phyloP scores from a whole-genome alignment of 2,329 filamentous ascomycete species.

The Colletotrichum sp. region DNA sequence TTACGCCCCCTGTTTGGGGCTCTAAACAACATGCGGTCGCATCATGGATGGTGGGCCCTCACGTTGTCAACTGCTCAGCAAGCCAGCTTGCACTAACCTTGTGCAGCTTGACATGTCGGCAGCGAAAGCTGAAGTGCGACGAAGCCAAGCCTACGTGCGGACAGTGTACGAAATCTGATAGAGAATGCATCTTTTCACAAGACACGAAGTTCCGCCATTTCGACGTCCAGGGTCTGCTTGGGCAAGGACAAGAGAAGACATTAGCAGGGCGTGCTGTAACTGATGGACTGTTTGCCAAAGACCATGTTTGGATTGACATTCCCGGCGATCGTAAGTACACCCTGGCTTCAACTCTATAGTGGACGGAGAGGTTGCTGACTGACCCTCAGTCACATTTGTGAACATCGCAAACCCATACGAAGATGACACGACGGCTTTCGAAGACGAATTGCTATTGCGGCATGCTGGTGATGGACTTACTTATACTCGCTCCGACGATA shows the following conservation, averaged over 20 bases:
- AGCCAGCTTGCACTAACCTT: background rate
- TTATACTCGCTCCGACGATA: background rate
- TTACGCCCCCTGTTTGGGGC: background rate
- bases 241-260: background rate
- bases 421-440: background rate
- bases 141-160: constrained; percentile 26
- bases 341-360: background rate
- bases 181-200: background rate
- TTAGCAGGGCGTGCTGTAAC: background rate
- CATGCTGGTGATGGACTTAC: background rate
- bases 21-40: background rate
- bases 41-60: background rate
- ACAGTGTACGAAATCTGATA: constrained; percentile 24
- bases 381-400: background rate
- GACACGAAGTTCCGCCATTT: background rate
- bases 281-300: background rate
- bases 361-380: background rate
- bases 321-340: background rate
- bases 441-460: background rate
- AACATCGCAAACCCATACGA: background rate
- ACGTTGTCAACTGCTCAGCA: background rate
- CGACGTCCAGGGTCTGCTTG: background rate
- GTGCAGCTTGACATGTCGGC: constrained; percentile 1
- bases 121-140: constrained; percentile 31
- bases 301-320: background rate